Evolutionary conservation across 1,284 basidiomycete species (phyloP).

Genomic region (Cerioporus squamosus): DNA sequence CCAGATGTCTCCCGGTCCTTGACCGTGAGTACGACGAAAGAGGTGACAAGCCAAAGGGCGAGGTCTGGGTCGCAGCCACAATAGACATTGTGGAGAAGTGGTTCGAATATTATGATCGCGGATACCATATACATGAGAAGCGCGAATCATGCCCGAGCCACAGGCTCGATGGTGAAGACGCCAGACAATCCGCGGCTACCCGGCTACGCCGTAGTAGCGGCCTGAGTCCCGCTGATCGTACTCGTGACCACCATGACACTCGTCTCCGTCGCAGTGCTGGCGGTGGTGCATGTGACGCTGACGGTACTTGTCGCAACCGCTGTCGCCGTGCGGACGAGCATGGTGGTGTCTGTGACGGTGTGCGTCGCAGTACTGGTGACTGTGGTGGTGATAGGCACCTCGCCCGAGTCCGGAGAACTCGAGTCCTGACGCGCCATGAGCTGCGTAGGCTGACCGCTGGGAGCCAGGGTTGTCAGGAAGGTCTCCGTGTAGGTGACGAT

Average conservation of each 20-base stretch:
- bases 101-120: no score
- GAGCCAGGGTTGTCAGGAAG: no score
- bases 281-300: neutral
- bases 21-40: no score
- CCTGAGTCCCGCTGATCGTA: neutral
- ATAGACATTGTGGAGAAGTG: no score
- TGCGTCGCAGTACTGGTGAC: neutral
- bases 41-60: no score
- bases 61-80: no score
- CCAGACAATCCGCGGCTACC: neutral
- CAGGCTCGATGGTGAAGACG: neutral
- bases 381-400: neutral
- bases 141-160: neutral
- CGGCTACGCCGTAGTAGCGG: no score
- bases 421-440: neutral
- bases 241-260: neutral
- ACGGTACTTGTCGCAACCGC: neutral
- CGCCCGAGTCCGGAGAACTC: neutral
- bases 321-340: neutral
- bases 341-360: neutral
- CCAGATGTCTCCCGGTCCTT: no score
- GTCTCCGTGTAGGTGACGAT: no score
- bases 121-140: no score
- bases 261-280: neutral
- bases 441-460: no score